Evolutionary conservation across 1,139 yeast genomes (phyloP).

Genomic region (Sugiyamaella sp.): DNA sequence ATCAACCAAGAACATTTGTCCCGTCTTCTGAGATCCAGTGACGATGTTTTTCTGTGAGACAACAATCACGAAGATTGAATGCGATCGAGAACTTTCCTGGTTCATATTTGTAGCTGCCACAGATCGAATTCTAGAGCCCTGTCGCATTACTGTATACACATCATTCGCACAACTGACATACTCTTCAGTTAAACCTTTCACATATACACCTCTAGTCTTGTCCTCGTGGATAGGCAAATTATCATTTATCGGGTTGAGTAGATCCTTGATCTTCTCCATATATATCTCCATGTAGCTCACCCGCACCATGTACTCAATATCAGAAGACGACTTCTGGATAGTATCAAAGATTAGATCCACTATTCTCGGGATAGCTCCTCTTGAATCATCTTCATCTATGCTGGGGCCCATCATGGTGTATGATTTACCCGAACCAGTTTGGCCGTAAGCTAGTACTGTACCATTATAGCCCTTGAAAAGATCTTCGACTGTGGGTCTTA

Average conservation of each 20-base stretch:
- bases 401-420: constrained; percentile 80
- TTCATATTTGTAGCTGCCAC: constrained; percentile 74
- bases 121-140: constrained; percentile 60
- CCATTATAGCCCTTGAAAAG: constrained; percentile 81
- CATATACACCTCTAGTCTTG: constrained; percentile 65
- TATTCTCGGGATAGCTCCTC: constrained; percentile 77
- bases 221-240: constrained; percentile 68
- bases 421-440: constrained; percentile 86
- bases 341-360: constrained; percentile 64
- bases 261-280: constrained; percentile 74
- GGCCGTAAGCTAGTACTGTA: constrained; percentile 85
- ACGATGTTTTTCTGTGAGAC: constrained; percentile 60
- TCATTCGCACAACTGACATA: constrained; percentile 64
- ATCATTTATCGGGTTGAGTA: constrained; percentile 46
- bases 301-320: constrained; percentile 66
- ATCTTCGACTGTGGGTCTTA: constrained; percentile 63
- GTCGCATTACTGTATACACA: constrained; percentile 55
- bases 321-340: constrained; percentile 55
- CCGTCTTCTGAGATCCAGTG: constrained; percentile 61
- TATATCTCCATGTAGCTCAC: constrained; percentile 83
- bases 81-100: constrained; percentile 76
- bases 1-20: constrained; percentile 78
- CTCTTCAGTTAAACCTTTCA: constrained; percentile 64
- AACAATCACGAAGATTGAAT: constrained; percentile 72
- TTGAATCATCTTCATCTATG: constrained; percentile 42